Conservation (phyloP, 495 filamentous ascomycete genomes). For the Sporormia fimetaria region DNA sequence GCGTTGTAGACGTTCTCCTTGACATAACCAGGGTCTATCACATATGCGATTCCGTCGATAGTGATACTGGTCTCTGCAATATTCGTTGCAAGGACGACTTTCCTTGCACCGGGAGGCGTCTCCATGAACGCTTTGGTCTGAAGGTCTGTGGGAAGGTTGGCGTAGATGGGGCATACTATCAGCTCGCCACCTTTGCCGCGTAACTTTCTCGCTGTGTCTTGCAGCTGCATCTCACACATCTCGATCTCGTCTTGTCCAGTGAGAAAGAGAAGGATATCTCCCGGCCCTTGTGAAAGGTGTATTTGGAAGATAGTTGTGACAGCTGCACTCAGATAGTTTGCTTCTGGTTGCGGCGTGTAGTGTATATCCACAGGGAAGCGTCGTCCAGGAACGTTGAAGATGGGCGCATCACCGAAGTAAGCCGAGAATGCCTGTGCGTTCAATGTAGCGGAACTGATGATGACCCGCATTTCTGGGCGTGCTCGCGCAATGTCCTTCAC, state of each 20-base stretch:
- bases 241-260: slow-evolving; percentile 95
- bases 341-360: slow-evolving; percentile 85
- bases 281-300: slow-evolving; percentile 66
- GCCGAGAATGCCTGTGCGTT: slow-evolving; percentile 86
- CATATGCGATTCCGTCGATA: slow-evolving; percentile 85
- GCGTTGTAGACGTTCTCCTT: slow-evolving; percentile 96
- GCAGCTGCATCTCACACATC: slow-evolving; percentile 60
- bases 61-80: slow-evolving; percentile 94
- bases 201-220: slow-evolving; percentile 64
- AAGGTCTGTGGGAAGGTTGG: slow-evolving; percentile 76
- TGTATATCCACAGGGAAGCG: slow-evolving; percentile 85
- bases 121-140: slow-evolving; percentile 90
- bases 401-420: slow-evolving; percentile 91
- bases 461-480: slow-evolving; percentile 75
- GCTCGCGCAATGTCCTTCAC: slow-evolving; percentile 85
- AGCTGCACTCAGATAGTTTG: slow-evolving; percentile 84
- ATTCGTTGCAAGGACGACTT: slow-evolving; percentile 90
- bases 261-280: slow-evolving; percentile 88
- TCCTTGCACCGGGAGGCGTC: slow-evolving; percentile 71
- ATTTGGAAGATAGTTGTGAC: slow-evolving; percentile 96
- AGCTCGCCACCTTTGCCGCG: slow-evolving; percentile 59
- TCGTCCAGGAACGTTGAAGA: slow-evolving; percentile 91
- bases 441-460: slow-evolving; percentile 93
- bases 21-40: slow-evolving; percentile 85
- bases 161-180: slow-evolving; percentile 74